Evolutionary conservation across 2,329 filamentous ascomycete species (phyloP), one percentile per base, ranked within the genome.

Genomic region (Neodidymelliopsis sp.): DNA sequence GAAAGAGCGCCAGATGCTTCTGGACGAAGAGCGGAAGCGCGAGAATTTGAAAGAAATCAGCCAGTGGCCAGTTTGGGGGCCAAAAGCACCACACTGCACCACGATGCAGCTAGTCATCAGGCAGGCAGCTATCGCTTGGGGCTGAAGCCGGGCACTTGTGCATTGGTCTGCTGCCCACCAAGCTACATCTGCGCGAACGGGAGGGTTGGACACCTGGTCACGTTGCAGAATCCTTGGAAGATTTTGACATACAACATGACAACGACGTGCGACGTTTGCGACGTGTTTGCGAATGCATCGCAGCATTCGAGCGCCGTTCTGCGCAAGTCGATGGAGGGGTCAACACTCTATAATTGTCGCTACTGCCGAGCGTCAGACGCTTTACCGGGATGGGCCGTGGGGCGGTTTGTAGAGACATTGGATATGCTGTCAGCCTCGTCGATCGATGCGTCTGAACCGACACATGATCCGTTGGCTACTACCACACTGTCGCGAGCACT

Each of bases 101-200:
- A 53, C 53, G 55, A 63, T 57, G 59, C 56, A 59, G 62, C 62
- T 65, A 65, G 60, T 65, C 60, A 62, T 62, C 62, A 65, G 62
- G 60, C 59, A 63, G 57, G 55, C 55, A 49, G 40, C 47, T 50
- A 19, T 35, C 41, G 41, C 35, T 41, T 54, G 54, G 59, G 60
- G 57, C 54, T 56, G 56, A 59, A 54, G 57, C 43, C 29, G 36
- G 29, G 40, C 40, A 45, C 48, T 54, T 50, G 53, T 49, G 55
- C 55, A 46, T 47, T 43, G 51, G 59, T 65, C 62, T 60, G 56
- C 46, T 63, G 60, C 44, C 59, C 62, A 45, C 29, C 41, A 39
- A 36, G 48, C 43, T 49, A 45, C 41, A 44, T 45, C 36, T 49
- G 44, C 41, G 43, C 37, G 33, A 43, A 43, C 35, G 31, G 40